Conservation (phyloP, 169 alveolate species). For the Cryptosporidium sp. region DNA sequence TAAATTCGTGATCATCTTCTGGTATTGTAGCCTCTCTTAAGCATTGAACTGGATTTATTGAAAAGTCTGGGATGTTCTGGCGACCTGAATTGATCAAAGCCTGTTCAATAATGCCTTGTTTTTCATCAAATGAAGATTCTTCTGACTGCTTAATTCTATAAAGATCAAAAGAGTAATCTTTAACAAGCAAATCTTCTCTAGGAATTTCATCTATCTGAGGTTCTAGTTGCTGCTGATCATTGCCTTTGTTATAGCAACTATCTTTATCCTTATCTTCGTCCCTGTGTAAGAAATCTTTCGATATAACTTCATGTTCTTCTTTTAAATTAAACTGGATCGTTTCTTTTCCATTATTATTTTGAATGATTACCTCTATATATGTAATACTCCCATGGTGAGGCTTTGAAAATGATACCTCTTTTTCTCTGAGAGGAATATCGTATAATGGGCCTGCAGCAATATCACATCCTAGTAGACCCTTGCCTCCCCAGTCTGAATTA, state of each 20-base stretch:
- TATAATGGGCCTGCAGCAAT: constrained; percentile 55
- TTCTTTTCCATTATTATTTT: background rate
- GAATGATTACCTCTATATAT: background rate
- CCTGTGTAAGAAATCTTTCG: background rate
- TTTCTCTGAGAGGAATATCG: constrained; percentile 61
- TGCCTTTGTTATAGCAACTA: background rate
- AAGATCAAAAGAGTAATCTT: constrained; percentile 39
- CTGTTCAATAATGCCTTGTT: constrained; percentile 15
- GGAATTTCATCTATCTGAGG: background rate
- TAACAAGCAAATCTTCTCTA: background rate
- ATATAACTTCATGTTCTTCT: background rate
- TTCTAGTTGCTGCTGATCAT: background rate
- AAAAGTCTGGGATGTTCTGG: background rate
- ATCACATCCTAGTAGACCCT: constrained; percentile 65
- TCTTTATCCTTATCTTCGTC: background rate
- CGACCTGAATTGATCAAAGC: constrained; percentile 14
- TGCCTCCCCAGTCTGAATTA: constrained; percentile 69
- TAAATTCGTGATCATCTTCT: background rate
- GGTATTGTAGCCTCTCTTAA: background rate
- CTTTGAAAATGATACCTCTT: background rate
- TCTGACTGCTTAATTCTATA: constrained; percentile 22
- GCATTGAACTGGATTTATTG: background rate
- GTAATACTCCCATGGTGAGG: constrained; percentile 11
- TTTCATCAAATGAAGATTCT: background rate
- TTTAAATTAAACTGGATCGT: background rate